phyloP scores from a whole-genome alignment of 1,284 basidiomycete genomes.

The Papiliotrema fonsecae region DNA sequence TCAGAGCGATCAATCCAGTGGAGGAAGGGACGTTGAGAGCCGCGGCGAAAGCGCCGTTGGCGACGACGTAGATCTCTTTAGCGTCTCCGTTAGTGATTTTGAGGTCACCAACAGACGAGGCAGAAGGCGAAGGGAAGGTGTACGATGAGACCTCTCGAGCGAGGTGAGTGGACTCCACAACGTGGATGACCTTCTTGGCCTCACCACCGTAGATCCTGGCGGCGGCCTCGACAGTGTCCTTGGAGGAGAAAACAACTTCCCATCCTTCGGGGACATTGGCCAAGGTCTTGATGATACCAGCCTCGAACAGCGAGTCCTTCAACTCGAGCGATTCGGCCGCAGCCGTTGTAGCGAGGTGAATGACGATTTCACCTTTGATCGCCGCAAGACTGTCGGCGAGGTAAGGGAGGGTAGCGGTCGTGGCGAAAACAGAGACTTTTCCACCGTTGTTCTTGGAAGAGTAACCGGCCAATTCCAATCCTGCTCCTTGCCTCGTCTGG shows the following conservation, averaged over 20 bases:
- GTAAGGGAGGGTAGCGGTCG: constrained; percentile 55
- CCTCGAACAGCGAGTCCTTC: constrained; percentile 60
- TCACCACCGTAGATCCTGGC: constrained; percentile 32
- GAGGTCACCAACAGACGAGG: constrained; percentile 24
- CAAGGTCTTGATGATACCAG: constrained; percentile 48
- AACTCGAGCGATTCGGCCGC: constrained; percentile 58
- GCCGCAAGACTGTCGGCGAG: constrained; percentile 68
- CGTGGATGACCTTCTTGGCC: constrained; percentile 38
- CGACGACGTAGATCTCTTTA: constrained; percentile 32
- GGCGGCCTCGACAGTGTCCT: constrained; percentile 68
- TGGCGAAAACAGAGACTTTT: constrained; percentile 44
- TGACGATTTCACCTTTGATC: constrained; percentile 63
- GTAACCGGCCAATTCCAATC: constrained; percentile 73
- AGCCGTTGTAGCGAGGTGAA: constrained; percentile 71
- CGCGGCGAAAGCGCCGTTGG: constrained; percentile 31
- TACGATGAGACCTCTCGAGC: constrained; percentile 39
- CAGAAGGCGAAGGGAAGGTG: constrained; percentile 33
- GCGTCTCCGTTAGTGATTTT: constrained; percentile 19
- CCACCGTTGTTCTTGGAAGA: constrained; percentile 54
- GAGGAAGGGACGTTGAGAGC: constrained; percentile 17
- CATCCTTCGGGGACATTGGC: constrained; percentile 64
- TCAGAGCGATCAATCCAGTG: constrained; percentile 33
- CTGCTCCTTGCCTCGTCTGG: constrained; percentile 84
- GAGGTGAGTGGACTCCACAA: constrained; percentile 44
- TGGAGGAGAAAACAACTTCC: constrained; percentile 73